Evolutionary conservation across 805 yeast genomes (phyloP).

Genomic region (Candida insectorum): DNA sequence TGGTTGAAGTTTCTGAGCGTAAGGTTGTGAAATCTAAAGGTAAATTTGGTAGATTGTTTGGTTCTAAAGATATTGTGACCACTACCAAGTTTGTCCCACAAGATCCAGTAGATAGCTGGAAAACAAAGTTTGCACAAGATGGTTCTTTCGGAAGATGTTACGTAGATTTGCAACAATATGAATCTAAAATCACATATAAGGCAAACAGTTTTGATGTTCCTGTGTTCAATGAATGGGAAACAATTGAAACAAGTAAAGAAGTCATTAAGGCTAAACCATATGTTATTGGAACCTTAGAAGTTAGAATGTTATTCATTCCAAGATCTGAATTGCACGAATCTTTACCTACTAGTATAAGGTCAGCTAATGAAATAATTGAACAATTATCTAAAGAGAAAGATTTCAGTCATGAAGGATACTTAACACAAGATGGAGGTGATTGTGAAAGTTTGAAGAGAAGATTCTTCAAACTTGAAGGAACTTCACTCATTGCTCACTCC

Average conservation of each 20-base stretch:
- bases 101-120: conserved; percentile 58
- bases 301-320: conserved; percentile 68
- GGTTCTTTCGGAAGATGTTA: conserved; percentile 87
- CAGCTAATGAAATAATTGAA: conserved; percentile 35
- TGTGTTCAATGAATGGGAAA: conserved; percentile 82
- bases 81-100: conserved; percentile 52
- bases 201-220: conserved; percentile 52
- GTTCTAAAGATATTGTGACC: conserved; percentile 45
- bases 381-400: conserved; percentile 26
- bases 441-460: conserved; percentile 70
- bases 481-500: conserved; percentile 71
- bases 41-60: conserved; percentile 45
- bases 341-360: conserved; percentile 66
- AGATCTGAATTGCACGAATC: conserved; percentile 56
- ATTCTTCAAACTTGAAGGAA: conserved; percentile 69
- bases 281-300: conserved; percentile 61
- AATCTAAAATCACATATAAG: conserved; percentile 52
- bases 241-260: conserved; percentile 19
- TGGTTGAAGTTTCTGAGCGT: conserved; percentile 60
- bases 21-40: conserved; percentile 44
- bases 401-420: conserved; percentile 54
- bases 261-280: conserved; percentile 45
- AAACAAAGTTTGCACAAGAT: conserved; percentile 65
- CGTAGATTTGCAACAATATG: conserved; percentile 58
- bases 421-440: conserved; percentile 93